Conservation (phyloP, 352 stramenopile genomes). For the Pythium aquatile region DNA sequence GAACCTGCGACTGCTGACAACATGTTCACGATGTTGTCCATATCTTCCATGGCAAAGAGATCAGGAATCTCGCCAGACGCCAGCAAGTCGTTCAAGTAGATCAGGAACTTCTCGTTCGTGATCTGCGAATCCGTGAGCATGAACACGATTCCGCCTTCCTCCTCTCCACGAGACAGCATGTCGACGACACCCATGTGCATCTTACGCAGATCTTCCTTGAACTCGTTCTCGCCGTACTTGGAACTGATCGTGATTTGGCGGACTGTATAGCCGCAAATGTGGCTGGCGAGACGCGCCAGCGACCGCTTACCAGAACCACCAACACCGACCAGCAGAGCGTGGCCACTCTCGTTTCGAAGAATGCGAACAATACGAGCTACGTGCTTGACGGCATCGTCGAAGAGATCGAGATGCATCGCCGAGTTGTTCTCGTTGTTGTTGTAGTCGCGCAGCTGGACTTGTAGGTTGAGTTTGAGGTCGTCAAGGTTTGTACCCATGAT, state of each 20-base stretch:
- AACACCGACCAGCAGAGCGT: constrained; percentile 94
- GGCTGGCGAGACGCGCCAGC: constrained; percentile 89
- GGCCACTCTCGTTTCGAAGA: constrained; percentile 83
- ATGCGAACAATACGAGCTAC: constrained; percentile 95
- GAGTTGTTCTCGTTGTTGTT: constrained; percentile 96
- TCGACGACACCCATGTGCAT: constrained; percentile 95
- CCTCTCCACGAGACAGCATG: constrained; percentile 82
- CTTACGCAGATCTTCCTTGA: constrained; percentile 95
- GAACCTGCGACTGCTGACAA: constrained; percentile 65
- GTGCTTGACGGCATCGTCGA: constrained; percentile 97
- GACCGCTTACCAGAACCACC: constrained; percentile 94
- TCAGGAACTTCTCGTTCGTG: constrained; percentile 96
- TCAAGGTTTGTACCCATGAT: constrained; percentile 88
- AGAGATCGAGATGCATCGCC: constrained; percentile 94
- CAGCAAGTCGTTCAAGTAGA: constrained; percentile 95
- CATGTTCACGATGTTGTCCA: constrained; percentile 92
- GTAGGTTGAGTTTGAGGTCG: constrained; percentile 87
- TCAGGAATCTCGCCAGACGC: constrained; percentile 93
- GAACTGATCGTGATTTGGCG: constrained; percentile 94
- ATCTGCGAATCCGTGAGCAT: constrained; percentile 96
- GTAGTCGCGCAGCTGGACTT: constrained; percentile 92
- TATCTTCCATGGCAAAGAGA: constrained; percentile 93
- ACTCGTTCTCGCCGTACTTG: constrained; percentile 94
- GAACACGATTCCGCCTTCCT: constrained; percentile 90
- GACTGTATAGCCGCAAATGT: constrained; percentile 92